Conservation (phyloP, 2,329 filamentous ascomycete species). For the Hypoxylon sp. region DNA sequence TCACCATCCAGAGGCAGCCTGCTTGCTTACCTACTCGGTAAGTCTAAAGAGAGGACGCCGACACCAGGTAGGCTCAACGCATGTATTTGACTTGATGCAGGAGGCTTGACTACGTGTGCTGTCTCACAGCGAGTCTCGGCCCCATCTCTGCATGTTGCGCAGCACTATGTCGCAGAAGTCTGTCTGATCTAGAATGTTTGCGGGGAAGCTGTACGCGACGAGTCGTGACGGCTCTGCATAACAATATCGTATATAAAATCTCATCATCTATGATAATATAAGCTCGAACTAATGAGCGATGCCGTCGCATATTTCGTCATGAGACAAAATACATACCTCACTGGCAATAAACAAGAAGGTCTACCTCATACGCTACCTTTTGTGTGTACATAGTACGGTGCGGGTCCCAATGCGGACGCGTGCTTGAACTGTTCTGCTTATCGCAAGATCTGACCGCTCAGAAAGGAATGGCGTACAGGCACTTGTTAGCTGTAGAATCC, state of each 20-base stretch:
- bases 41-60: neutral
- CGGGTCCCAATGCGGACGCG: constrained; percentile 23
- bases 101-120: constrained; percentile 11
- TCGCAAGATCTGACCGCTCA: constrained; percentile 22
- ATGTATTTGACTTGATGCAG: neutral
- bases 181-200: constrained; percentile 17
- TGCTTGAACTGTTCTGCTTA: constrained; percentile 15
- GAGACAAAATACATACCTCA: constrained; percentile 23
- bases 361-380: constrained; percentile 14
- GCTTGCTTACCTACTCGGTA: neutral
- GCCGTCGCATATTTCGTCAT: constrained; percentile 27
- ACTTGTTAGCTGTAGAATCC: constrained; percentile 15
- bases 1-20: neutral
- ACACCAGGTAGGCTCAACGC: neutral
- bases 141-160: constrained; percentile 1
- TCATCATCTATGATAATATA: neutral
- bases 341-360: constrained; percentile 24
- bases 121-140: constrained; percentile 1
- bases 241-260: constrained; percentile 12
- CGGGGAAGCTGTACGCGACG: neutral
- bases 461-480: constrained; percentile 24
- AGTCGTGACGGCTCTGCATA: neutral
- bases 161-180: constrained; percentile 15
- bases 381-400: constrained; percentile 10
- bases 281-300: constrained; percentile 9